A percentile compares a stretch with the other conserved stretches of the same genome.
Conservation (phyloP, 257 asterid species). For the Thymus quinquecostatus region DNA sequence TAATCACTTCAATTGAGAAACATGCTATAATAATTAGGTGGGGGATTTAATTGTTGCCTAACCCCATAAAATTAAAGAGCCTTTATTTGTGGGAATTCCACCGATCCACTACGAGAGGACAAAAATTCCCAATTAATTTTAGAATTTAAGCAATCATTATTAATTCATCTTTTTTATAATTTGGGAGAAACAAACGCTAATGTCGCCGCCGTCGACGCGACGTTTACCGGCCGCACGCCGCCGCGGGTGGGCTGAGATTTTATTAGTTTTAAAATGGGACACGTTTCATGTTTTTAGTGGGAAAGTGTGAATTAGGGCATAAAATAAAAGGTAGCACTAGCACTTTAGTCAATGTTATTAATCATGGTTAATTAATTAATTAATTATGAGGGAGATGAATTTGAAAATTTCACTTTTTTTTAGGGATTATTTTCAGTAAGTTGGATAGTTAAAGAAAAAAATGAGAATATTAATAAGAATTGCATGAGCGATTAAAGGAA, state of each 20-base stretch:
- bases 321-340: background rate
- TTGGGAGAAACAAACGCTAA: background rate
- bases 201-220: background rate
- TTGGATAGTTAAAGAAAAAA: no score
- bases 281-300: background rate
- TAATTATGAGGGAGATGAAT: no score
- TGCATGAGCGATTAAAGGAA: no score
- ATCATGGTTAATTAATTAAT: no score
- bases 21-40: background rate
- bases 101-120: conserved; percentile 32
- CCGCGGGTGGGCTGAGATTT: background rate
- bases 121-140: background rate
- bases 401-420: no score
- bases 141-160: conserved; percentile 11
- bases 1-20: background rate
- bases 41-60: conserved; percentile 11
- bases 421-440: no score
- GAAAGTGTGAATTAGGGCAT: background rate
- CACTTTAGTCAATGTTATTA: background rate
- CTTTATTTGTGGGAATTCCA: conserved; percentile 30
- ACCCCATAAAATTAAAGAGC: conserved; percentile 19
- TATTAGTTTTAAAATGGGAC: background rate
- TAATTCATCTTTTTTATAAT: background rate
- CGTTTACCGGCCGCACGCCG: conserved; percentile 28
- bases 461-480: no score